phyloP scores from a whole-genome alignment of 495 filamentous ascomycete species.

The Rhypophila decipiens region DNA sequence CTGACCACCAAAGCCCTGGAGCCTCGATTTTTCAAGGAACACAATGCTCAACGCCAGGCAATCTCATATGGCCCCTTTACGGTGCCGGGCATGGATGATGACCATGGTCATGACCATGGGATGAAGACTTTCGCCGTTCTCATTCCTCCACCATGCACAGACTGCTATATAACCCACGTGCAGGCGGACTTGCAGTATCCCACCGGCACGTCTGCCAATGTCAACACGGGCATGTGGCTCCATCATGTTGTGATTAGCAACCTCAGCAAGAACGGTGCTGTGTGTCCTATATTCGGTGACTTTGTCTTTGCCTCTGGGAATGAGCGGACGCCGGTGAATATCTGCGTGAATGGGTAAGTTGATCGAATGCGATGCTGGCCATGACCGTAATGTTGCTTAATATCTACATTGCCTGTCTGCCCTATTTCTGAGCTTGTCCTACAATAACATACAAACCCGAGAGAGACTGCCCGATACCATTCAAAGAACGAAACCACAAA shows the following conservation, averaged over 20 bases:
- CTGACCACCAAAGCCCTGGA: background rate
- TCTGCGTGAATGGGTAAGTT: conserved; percentile 13
- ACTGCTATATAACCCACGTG: conserved; percentile 20
- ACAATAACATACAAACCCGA: too few relatives aligned
- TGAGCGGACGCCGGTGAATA: conserved; percentile 11
- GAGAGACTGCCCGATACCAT: too few relatives aligned
- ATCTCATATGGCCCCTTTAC: conserved; percentile 21
- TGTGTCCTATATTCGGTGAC: conserved; percentile 2
- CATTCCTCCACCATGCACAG: conserved; percentile 15
- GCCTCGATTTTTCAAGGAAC: conserved; percentile 16
- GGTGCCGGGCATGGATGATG: conserved; percentile 5
- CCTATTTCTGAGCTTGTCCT: too few relatives aligned
- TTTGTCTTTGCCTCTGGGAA: conserved; percentile 17
- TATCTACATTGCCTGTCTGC: too few relatives aligned
- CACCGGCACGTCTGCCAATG: conserved; percentile 19
- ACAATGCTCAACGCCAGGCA: conserved; percentile 11
- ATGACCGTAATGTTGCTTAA: too few relatives aligned
- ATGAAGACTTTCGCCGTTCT: conserved; percentile 10
- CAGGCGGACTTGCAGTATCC: conserved; percentile 19
- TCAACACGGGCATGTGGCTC: conserved; percentile 19
- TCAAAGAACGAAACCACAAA: too few relatives aligned
- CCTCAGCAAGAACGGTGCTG: conserved; percentile 1
- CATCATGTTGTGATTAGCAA: conserved; percentile 19
- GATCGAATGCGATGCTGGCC: too few relatives aligned
- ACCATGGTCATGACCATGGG: conserved; percentile 6